A percentile compares a stretch with the other conserved stretches of the same genome.
phyloP scores from a whole-genome alignment of 139 green algal species.

The Tetradesmus obliquus region DNA sequence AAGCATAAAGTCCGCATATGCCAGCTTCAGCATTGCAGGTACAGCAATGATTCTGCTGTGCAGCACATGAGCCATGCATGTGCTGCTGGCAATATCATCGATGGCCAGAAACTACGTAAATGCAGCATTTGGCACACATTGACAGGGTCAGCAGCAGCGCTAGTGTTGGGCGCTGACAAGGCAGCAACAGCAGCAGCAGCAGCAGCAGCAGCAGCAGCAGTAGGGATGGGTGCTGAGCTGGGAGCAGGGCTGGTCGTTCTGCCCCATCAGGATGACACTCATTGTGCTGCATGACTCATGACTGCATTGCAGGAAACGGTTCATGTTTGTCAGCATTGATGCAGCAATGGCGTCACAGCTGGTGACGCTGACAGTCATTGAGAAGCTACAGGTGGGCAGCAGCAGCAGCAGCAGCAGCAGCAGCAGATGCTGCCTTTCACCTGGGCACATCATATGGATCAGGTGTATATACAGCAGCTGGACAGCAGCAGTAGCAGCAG shows the following conservation, averaged over 20 bases:
- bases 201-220: no score
- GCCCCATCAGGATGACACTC: background rate
- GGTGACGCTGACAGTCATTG: conserved; percentile 76
- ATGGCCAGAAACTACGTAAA: no score
- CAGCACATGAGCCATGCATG: no score
- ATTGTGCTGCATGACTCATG: background rate
- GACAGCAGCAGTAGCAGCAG: background rate
- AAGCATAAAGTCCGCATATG: no score
- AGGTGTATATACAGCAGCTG: no score
- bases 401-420: background rate
- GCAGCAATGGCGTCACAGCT: conserved; percentile 88
- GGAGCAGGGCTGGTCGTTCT: no score
- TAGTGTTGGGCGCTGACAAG: background rate
- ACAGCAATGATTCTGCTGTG: no score
- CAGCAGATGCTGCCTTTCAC: background rate
- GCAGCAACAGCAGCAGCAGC: no score
- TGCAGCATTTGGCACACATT: background rate
- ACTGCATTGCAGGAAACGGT: conserved; percentile 58
- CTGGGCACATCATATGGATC: background rate
- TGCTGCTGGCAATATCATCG: no score
- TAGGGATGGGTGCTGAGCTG: no score
- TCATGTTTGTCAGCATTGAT: conserved; percentile 87
- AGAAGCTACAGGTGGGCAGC: conserved; percentile 59
- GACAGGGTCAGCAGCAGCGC: background rate
- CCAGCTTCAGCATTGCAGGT: no score